A percentile compares a stretch with the other conserved stretches of the same genome.
Conservation (phyloP, 768 basidiomycete species). For the Kockovaella imperatae region DNA sequence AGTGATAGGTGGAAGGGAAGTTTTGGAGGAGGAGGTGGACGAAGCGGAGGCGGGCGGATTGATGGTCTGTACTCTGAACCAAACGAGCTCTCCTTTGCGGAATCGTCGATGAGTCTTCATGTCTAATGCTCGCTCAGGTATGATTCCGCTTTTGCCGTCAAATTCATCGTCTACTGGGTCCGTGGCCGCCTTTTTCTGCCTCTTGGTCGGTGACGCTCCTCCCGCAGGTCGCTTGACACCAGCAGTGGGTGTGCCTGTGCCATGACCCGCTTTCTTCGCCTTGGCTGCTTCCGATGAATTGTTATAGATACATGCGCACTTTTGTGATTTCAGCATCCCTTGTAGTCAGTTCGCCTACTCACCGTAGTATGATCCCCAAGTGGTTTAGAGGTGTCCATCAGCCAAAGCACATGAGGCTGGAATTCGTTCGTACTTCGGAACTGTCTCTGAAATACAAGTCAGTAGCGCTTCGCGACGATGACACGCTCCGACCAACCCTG, state of each 20-base stretch:
- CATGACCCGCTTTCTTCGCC: conserved; percentile 1
- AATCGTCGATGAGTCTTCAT: conserved; percentile 21
- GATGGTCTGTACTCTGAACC: conserved; percentile 23
- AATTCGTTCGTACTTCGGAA: conserved; percentile 36
- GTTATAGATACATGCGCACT: conserved; percentile 30
- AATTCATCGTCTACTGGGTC: conserved; percentile 13
- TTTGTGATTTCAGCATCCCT: conserved; percentile 1
- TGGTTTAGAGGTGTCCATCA: conserved; percentile 20
- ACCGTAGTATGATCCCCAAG: conserved; percentile 21
- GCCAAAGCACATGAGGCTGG: conserved; percentile 30
- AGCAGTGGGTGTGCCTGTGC: neutral
- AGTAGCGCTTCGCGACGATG: neutral
- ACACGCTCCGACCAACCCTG: conserved; percentile 6
- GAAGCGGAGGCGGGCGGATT: conserved; percentile 4
- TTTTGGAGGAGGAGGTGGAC: neutral
- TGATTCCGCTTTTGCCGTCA: too few species aligned
- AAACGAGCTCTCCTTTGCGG: conserved; percentile 31
- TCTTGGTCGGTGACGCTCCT: conserved; percentile 13
- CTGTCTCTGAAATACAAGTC: neutral
- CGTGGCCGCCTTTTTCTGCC: conserved; percentile 1
- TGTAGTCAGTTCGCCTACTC: neutral
- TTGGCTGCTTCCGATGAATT: conserved; percentile 3
- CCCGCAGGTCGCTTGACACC: neutral
- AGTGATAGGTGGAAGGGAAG: conserved; percentile 15
- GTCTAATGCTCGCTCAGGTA: conserved; percentile 21